These are phyloP conservation scores for Geotrichum phurueaensis DNA, from an alignment of 1,139 yeast genomes.

Conservation along the genomic window DNA sequence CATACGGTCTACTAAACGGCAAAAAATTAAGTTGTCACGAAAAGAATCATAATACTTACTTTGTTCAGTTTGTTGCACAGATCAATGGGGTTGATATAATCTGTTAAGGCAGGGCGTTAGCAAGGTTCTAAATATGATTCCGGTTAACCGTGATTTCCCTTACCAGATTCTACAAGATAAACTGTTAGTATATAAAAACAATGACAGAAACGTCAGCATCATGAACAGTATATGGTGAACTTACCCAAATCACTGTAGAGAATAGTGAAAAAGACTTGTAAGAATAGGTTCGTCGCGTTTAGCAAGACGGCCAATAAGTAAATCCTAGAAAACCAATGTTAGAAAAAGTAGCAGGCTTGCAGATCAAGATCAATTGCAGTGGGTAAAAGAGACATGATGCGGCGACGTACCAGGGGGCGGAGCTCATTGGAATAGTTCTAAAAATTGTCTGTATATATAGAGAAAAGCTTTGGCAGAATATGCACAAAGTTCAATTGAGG, in stretches of 20 bases:
- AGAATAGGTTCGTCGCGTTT: slow-evolving; percentile 80
- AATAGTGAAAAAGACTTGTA: slow-evolving; percentile 88
- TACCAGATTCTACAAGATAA: slow-evolving; percentile 22
- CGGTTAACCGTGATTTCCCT: background rate
- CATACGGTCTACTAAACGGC: background rate
- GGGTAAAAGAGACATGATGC: background rate
- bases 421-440: background rate
- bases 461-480: background rate
- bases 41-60: slow-evolving; percentile 22
- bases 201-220: background rate
- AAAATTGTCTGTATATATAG: background rate
- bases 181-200: slow-evolving; percentile 3
- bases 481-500: background rate
- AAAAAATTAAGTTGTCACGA: background rate
- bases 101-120: slow-evolving; percentile 32
- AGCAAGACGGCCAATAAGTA: slow-evolving; percentile 63
- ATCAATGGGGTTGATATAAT: slow-evolving; percentile 94
- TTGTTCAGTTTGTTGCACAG: slow-evolving; percentile 88
- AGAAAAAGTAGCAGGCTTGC: background rate
- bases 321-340: slow-evolving; percentile 20
- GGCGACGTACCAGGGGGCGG: slow-evolving; percentile 2
- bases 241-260: slow-evolving; percentile 87
- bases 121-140: background rate
- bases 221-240: slow-evolving; percentile 16
- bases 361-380: background rate